Conservation (phyloP, 768 basidiomycete genomes). For the Lenzites betulinus region DNA sequence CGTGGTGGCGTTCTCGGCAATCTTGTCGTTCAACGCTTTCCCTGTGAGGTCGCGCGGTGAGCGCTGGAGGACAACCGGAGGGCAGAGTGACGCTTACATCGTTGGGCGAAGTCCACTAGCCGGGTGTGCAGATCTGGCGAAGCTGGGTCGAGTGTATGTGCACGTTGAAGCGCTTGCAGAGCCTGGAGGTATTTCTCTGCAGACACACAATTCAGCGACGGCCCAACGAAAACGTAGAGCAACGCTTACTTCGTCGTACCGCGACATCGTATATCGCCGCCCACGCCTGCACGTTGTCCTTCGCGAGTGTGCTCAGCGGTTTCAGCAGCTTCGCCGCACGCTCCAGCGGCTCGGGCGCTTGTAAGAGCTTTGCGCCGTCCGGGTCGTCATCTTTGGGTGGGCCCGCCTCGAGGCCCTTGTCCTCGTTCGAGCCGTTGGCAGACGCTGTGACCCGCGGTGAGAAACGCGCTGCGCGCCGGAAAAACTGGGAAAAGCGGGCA, state of each 20-base stretch:
- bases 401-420: constrained; percentile 66
- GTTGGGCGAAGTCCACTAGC: constrained; percentile 60
- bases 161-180: constrained; percentile 60
- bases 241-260: constrained; percentile 67
- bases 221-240: too few species aligned
- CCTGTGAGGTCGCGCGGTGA: constrained; percentile 36
- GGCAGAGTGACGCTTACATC: constrained; percentile 41
- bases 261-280: constrained; percentile 78
- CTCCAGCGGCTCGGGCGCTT: constrained; percentile 66
- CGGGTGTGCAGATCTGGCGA: constrained; percentile 74
- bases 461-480: background rate
- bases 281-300: constrained; percentile 69
- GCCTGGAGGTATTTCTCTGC: constrained; percentile 85
- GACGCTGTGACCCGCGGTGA: constrained; percentile 30
- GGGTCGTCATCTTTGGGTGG: constrained; percentile 79
- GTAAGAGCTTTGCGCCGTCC: constrained; percentile 71
- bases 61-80: background rate
- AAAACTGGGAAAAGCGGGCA: constrained; percentile 34
- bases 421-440: constrained; percentile 49
- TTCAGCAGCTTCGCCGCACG: constrained; percentile 70
- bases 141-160: constrained; percentile 51
- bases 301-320: constrained; percentile 57
- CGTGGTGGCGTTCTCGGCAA: constrained; percentile 48
- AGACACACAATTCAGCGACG: background rate
- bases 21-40: constrained; percentile 43